Evolutionary conservation across 2,329 filamentous ascomycete genomes (phyloP), one percentile per base, ranked within the genome.

Genomic region (Aspergillus transmontanensis): DNA sequence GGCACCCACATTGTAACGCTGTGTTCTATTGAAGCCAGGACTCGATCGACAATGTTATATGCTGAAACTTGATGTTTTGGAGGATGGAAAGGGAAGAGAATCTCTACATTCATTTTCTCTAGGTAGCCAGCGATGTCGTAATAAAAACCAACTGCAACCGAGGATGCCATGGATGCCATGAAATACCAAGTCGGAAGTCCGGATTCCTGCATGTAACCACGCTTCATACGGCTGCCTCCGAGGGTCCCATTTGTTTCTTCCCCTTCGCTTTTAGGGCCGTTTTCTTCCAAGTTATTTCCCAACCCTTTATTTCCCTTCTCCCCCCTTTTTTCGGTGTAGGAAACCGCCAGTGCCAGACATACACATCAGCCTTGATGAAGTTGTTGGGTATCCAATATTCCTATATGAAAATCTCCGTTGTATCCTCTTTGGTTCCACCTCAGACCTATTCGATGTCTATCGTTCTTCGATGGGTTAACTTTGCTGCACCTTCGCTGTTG

Each of bases 391-490:
- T 54, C 21, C 51, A 36, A 11, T 30, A 36, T 54, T 36, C 19
- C 30, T 54, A 36, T 12, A 54, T 34, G 51, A 21, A n/a, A 54
- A 28, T 14, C 32, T 36, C n/a, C 21, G 32, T 23, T 19, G 12
- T 12, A 54, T 23, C n/a, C 11, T 34, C 30, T 36, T 16, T 11
- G 5, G 28, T 36, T 36, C 30, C 19, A 36, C 3, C 10, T 21
- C 14, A 23, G 23, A 21, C 30, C 30, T 36, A 21, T 54, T 36
- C 21, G 51, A 54, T 54, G 51, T 23, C 30, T 36, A 6, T 34
- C 30, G 30, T 19, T 54, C 11, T 54, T 54, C 51, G 19, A 54
- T 54, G 51, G 51, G 51, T 36, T 54, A 36, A 54, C 21, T 54
- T 36, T n/a, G 19, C 32, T 36, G 16, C 51, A 34, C 14, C 5